A percentile compares a stretch with the other conserved stretches of the same genome.
These are phyloP conservation scores for Ascochyta lentis DNA, from an alignment of 2,329 filamentous ascomycete species.

Conservation along the genomic window DNA sequence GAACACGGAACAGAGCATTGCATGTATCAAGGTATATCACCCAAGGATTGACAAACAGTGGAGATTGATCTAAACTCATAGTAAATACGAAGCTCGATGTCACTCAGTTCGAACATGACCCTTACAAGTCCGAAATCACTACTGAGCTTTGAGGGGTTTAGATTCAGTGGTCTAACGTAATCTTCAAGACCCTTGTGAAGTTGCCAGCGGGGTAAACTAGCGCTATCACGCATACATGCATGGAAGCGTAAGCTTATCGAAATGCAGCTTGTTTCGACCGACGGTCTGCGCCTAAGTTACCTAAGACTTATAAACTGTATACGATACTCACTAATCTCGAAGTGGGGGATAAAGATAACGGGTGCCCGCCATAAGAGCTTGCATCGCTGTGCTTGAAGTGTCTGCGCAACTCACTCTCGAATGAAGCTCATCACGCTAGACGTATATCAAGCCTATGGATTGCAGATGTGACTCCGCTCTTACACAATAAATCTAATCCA, in stretches of 20 bases:
- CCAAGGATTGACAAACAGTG: no score
- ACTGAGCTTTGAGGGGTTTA: no score
- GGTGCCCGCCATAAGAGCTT: slow-evolving; percentile 29
- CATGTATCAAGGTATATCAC: no score
- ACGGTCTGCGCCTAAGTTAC: slow-evolving; percentile 23
- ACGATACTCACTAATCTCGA: slow-evolving; percentile 38
- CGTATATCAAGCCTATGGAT: background rate
- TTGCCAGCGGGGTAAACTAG: slow-evolving; percentile 9
- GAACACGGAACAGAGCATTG: no score
- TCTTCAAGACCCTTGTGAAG: background rate
- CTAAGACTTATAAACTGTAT: slow-evolving; percentile 43
- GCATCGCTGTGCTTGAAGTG: slow-evolving; percentile 16
- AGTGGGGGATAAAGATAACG: slow-evolving; percentile 24
- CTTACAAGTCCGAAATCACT: no score
- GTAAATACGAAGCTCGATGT: no score
- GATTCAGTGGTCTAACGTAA: background rate
- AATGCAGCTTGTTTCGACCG: background rate
- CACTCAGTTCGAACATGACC: no score
- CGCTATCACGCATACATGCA: background rate
- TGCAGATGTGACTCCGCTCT: background rate
- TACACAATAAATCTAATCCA: background rate
- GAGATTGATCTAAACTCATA: no score
- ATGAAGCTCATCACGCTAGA: background rate
- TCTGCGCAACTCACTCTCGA: background rate
- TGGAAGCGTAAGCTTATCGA: background rate